These are phyloP conservation scores for Kazachstania africana DNA, from an alignment of 805 yeast species.

Conservation along the genomic window DNA sequence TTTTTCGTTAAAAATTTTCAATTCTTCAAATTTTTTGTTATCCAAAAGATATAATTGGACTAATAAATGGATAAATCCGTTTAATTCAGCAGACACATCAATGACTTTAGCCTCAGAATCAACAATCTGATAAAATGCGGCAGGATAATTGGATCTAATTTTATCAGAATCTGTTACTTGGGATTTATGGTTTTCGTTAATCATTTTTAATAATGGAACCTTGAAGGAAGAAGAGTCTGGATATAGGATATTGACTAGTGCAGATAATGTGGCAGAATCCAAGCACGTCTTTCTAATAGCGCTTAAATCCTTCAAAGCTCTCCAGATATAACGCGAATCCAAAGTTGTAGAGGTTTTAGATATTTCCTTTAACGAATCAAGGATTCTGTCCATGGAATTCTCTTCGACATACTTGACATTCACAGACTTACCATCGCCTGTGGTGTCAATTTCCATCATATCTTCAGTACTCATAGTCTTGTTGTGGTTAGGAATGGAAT, in stretches of 20 bases:
- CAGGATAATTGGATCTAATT: conserved; percentile 22
- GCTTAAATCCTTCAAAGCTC: conserved; percentile 75
- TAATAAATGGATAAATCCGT: conserved; percentile 66
- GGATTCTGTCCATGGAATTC: conserved; percentile 22
- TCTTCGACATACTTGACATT: conserved; percentile 25
- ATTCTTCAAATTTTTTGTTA: conserved; percentile 34
- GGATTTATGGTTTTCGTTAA: conserved; percentile 27
- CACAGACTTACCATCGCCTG: conserved; percentile 17
- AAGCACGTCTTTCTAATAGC: conserved; percentile 52
- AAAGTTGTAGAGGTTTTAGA: conserved; percentile 53
- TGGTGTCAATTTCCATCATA: conserved; percentile 5
- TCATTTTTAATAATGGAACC: conserved; percentile 30
- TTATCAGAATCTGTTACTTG: conserved; percentile 27
- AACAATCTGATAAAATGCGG: conserved; percentile 21
- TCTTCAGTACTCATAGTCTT: not conserved
- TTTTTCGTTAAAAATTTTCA: conserved; percentile 42
- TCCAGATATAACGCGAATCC: conserved; percentile 81
- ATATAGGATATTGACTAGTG: conserved; percentile 44
- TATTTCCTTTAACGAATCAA: conserved; percentile 25
- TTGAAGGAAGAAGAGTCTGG: conserved; percentile 37
- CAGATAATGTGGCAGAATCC: conserved; percentile 40
- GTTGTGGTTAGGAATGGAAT: too few species aligned
- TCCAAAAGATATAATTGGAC: conserved; percentile 71
- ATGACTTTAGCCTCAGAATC: conserved; percentile 14
- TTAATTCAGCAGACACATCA: conserved; percentile 63